Evolutionary conservation across 345 rosid genomes (phyloP), one percentile per base, ranked within the genome.

Genomic region (Diplotaxis tenuifolia): DNA sequence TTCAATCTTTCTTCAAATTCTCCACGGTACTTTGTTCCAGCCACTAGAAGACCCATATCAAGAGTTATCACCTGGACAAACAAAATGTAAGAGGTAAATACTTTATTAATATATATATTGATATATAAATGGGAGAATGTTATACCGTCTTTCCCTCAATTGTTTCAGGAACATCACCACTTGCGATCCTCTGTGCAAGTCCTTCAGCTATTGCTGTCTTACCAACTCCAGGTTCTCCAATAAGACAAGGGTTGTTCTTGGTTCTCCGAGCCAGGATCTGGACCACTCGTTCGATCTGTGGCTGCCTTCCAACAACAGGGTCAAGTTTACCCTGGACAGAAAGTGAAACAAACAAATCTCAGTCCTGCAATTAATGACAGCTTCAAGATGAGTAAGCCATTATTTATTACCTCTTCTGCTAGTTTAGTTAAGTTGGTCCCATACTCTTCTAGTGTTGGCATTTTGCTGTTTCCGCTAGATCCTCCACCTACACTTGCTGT

Each of bases 141-240:
- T 65, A n/a, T 69, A 90, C 98, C 96, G 90, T 96, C 87, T 96
- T 96, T 23, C 99, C 85, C 75, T 92, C 96, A 68, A 92, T 92
- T 49, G 99, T 96, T 50, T 92, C 99, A 54, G 99, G 99, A 81
- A 89, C 97, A 80, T 96, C 99, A 65, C 97, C 97, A 68, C 75
- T 88, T 19, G 97, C 84, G 72, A 96, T 96, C 19, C 98, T 83
- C 52, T 92, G 99, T 42, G 99, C 99, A 42, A 92, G 98, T 68
- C 99, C 99, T 86, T 92, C 99, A 1, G 99, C 99, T 78, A 96
- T 96, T 67, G 99, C 98, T 53, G 99, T 96, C 87, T 96, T 96
- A 58, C 99, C 99, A 38, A 96, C 99, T 50, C 99, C 99, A 75
- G 99, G 99, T 80, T 96, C 99, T 82, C 99, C 99, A 71, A 92